Percentiles rank a stretch among this genome's conserved stretches.
These are phyloP conservation scores for Bacidia rubella DNA, from an alignment of 495 filamentous ascomycete genomes.

Conservation along the genomic window DNA sequence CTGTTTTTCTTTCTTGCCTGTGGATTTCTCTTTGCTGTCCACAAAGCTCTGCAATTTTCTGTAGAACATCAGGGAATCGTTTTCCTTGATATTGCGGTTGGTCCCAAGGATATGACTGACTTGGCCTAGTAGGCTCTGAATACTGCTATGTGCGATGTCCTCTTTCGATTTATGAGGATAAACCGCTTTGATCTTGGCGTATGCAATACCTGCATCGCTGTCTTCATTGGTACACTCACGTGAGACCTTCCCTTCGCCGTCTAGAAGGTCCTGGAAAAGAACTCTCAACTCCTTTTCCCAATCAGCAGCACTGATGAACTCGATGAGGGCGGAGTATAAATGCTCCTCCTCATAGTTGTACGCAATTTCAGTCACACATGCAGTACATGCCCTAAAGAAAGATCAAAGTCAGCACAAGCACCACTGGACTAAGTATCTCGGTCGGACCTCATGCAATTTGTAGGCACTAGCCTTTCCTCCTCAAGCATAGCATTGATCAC, in stretches of 20 bases:
- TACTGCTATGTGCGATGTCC: conserved; percentile 26
- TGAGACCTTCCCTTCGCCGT: conserved; percentile 30
- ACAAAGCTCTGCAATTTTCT: conserved; percentile 33
- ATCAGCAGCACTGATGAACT: conserved; percentile 44
- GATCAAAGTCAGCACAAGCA: too few relatives aligned
- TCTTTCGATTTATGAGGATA: conserved; percentile 45
- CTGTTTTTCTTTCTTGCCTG: conserved; percentile 25
- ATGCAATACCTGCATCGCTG: conserved; percentile 37
- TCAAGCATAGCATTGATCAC: conserved; percentile 48
- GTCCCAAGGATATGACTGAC: conserved; percentile 34
- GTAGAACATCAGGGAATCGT: conserved; percentile 29
- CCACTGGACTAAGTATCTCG: too few relatives aligned
- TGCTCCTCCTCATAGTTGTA: conserved; percentile 39
- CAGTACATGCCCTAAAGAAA: conserved; percentile 56
- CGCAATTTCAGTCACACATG: conserved; percentile 51
- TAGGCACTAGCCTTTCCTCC: conserved; percentile 38
- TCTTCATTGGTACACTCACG: conserved; percentile 32
- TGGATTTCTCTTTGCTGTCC: conserved; percentile 38
- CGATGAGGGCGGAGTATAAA: conserved; percentile 47
- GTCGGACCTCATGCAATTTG: conserved; percentile 46
- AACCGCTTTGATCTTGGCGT: conserved; percentile 50
- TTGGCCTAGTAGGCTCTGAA: conserved; percentile 29
- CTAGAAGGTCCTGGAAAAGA: conserved; percentile 38
- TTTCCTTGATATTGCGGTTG: conserved; percentile 28
- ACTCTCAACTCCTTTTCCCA: conserved; percentile 41